These are phyloP conservation scores for Sporothrix phasma DNA, from an alignment of 2,329 filamentous ascomycete genomes.

Conservation along the genomic window DNA sequence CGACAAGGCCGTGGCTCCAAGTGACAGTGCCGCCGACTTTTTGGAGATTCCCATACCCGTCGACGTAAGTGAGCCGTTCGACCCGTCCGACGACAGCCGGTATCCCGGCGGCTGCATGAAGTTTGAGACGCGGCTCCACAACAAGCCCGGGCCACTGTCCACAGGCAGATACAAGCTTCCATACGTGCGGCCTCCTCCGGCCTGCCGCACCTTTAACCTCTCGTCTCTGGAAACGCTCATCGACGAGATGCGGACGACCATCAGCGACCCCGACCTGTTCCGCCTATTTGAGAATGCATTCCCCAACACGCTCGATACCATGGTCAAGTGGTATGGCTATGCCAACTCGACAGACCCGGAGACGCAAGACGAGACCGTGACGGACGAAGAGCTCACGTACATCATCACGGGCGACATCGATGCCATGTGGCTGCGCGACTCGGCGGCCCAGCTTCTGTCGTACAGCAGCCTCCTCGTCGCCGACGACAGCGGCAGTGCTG, in stretches of 20 bases:
- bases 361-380: neutral
- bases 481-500: constrained; percentile 37
- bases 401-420: constrained; percentile 37
- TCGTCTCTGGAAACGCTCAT: constrained; percentile 69
- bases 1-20: too few species aligned
- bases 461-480: constrained; percentile 56
- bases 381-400: constrained; percentile 48
- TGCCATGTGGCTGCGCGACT: constrained; percentile 31
- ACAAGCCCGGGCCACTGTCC: constrained; percentile 52
- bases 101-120: constrained; percentile 11
- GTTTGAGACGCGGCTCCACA: constrained; percentile 18
- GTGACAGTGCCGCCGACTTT: too few species aligned
- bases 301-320: constrained; percentile 53
- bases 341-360: constrained; percentile 16
- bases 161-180: constrained; percentile 66
- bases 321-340: constrained; percentile 20
- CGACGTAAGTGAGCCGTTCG: too few species aligned
- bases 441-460: constrained; percentile 60
- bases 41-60: too few species aligned
- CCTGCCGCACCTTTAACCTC: constrained; percentile 75
- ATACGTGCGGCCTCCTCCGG: constrained; percentile 64
- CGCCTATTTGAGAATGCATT: constrained; percentile 63
- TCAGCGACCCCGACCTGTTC: constrained; percentile 67
- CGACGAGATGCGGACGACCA: constrained; percentile 52
- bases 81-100: neutral